Evolutionary conservation across 2,329 filamentous ascomycete species (phyloP).

Genomic region (Neopestalotiopsis clavispora): DNA sequence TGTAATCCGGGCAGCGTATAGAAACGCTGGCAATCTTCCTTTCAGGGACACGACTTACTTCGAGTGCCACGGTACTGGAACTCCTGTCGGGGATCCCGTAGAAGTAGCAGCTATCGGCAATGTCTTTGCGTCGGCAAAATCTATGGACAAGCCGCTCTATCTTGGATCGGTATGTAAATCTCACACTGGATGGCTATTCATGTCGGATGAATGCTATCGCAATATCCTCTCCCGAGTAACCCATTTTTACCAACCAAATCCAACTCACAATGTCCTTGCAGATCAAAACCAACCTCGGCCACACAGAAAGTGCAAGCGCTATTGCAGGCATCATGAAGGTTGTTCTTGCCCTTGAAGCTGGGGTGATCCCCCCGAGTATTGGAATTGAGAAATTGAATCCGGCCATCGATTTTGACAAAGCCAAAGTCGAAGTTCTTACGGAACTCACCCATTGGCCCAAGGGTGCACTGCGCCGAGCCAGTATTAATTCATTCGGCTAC

Average conservation of each 20-base stretch:
- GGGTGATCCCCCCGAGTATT: not conserved
- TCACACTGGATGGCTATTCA: no score
- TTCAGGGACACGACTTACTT: not conserved
- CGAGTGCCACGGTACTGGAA: not conserved
- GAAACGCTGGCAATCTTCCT: not conserved
- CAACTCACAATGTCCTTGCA: no score
- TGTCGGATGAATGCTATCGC: no score
- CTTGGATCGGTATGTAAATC: no score
- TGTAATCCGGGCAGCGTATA: not conserved
- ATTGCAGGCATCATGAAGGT: conserved; percentile 29
- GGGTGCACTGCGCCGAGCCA: conserved; percentile 33
- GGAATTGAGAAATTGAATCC: not conserved
- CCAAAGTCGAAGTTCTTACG: not conserved
- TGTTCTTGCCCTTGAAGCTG: conserved; percentile 29
- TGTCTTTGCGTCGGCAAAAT: conserved; percentile 1
- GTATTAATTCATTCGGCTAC: conserved; percentile 21
- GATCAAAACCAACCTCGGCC: conserved; percentile 26
- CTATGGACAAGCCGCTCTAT: no score
- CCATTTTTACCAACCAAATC: no score
- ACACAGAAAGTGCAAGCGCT: conserved; percentile 33
- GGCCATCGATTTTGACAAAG: not conserved
- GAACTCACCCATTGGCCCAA: not conserved
- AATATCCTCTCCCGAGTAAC: no score
- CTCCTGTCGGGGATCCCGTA: not conserved
- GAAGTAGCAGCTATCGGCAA: not conserved